Conservation (phyloP, 352 stramenopile species). For the Phytophthora brassicae region DNA sequence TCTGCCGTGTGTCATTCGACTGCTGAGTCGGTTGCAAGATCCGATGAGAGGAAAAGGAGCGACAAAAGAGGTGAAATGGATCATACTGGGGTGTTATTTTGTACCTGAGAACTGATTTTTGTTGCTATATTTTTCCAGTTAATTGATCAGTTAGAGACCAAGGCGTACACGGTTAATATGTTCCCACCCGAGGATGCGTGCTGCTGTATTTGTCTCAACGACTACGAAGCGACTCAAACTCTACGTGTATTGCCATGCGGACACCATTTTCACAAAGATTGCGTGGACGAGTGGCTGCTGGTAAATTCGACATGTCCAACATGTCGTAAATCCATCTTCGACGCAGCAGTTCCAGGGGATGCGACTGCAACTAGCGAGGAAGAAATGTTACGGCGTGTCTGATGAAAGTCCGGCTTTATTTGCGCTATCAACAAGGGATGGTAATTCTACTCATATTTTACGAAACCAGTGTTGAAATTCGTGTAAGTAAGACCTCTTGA, state of each 20-base stretch:
- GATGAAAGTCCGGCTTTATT: slow-evolving; percentile 13
- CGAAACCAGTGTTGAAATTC: slow-evolving; percentile 28
- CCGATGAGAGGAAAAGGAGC: slow-evolving; percentile 87
- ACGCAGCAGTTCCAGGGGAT: slow-evolving; percentile 21
- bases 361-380: slow-evolving; percentile 44
- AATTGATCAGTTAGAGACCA: slow-evolving; percentile 66
- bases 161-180: slow-evolving; percentile 61
- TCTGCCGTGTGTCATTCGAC: slow-evolving; percentile 90
- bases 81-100: too few relatives aligned
- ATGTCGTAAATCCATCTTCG: slow-evolving; percentile 84
- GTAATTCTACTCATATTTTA: slow-evolving; percentile 20
- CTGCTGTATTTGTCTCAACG: slow-evolving; percentile 91
- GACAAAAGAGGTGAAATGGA: slow-evolving; percentile 65
- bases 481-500: slow-evolving; percentile 14
- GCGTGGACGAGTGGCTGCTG: slow-evolving; percentile 87
- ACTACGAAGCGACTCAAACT: slow-evolving; percentile 87
- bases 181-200: slow-evolving; percentile 82
- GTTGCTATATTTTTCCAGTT: slow-evolving; percentile 34
- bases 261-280: slow-evolving; percentile 96
- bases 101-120: too few relatives aligned
- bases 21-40: slow-evolving; percentile 90
- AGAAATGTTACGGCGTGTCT: slow-evolving; percentile 66
- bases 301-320: slow-evolving; percentile 89
- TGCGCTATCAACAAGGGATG: slow-evolving; percentile 10
- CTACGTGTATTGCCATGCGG: slow-evolving; percentile 93